phyloP scores from a whole-genome alignment of 2,329 filamentous ascomycete species.

The Elsinoe necatrix region DNA sequence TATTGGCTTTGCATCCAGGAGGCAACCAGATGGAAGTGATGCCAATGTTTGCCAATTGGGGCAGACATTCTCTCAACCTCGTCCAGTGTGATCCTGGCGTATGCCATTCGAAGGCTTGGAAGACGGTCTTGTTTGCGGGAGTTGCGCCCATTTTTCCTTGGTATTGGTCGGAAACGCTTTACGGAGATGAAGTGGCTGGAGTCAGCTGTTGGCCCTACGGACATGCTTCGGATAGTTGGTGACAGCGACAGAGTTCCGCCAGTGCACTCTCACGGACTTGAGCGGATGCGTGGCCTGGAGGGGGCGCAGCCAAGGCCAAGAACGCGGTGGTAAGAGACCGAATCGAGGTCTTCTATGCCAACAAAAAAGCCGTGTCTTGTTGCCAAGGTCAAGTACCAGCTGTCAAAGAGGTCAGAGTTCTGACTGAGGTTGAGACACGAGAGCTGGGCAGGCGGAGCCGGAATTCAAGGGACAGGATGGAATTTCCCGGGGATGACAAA shows the following conservation, averaged over 20 bases:
- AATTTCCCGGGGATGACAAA: neutral
- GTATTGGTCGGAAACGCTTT: neutral
- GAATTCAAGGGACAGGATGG: neutral
- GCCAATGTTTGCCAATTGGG: conserved; percentile 40
- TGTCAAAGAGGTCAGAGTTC: neutral
- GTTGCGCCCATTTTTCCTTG: conserved; percentile 27
- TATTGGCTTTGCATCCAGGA: conserved; percentile 58
- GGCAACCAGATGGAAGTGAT: conserved; percentile 59
- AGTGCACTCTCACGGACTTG: neutral
- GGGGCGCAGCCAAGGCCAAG: conserved; percentile 1
- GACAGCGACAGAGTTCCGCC: neutral
- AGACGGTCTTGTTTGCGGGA: conserved; percentile 42
- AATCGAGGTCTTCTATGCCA: neutral
- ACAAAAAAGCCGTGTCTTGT: conserved; percentile 1
- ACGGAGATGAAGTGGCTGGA: neutral
- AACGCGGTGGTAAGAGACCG: neutral
- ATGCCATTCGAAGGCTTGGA: conserved; percentile 69
- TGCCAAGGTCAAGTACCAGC: neutral
- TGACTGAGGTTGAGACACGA: neutral
- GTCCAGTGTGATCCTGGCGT: conserved; percentile 42
- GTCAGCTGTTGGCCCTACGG: neutral
- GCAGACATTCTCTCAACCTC: conserved; percentile 23
- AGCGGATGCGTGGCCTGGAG: neutral
- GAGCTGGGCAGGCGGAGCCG: neutral
- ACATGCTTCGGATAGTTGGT: neutral